Base-by-base conservation (phyloP, 177 flowering plant species). In the Vitis hybrid region DNA sequence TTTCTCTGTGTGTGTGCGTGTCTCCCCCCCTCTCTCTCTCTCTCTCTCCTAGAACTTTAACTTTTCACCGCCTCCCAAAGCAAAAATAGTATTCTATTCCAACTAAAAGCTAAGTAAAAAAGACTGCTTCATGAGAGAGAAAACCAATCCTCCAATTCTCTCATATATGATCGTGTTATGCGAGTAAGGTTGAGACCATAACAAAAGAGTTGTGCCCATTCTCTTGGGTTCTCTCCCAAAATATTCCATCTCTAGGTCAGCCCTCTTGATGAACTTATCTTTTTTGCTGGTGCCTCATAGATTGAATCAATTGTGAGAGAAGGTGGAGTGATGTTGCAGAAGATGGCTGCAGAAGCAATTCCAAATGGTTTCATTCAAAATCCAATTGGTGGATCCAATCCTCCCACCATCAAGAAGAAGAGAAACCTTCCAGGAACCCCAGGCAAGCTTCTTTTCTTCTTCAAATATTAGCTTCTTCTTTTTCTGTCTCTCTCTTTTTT, bases 341-440 rank as follows among this genome's bases (percentile, higher is more conserved):
- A 79, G 68, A 88, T 85, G 85, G 81, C 81, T 58, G 84, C 84
- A 68, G 91, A 81, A 74, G 73, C 72, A 49, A 78, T 75, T 65
- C 28, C 90, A 69, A 82, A 65, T 71, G 81, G 67, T 76, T 82
- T 86, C 62, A 68, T 74, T 64, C 89, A 83, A 59, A 83, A 73
- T 71, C 80, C 83, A 49, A 59, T 62, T 55, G 79, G 10, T 70
- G 91, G 80, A 79, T 74, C 89, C 79, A 86, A 77, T 72, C 81
- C 80, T 73, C 88, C 85, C 38, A 68, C 78, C 74, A 52, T 60
- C 6, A 95, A 91, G 89, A 92, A 84, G 89, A 95, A 95, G 82
- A 86, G 98, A 86, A 95, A 89, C 68, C 92, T 91, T 51, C 98
- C 98, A 49, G 98, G 98, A 65, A 92, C 69, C 11, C 97, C 98